Conservation (phyloP, 139 green algal species). For the Micractinium conductrix region DNA sequence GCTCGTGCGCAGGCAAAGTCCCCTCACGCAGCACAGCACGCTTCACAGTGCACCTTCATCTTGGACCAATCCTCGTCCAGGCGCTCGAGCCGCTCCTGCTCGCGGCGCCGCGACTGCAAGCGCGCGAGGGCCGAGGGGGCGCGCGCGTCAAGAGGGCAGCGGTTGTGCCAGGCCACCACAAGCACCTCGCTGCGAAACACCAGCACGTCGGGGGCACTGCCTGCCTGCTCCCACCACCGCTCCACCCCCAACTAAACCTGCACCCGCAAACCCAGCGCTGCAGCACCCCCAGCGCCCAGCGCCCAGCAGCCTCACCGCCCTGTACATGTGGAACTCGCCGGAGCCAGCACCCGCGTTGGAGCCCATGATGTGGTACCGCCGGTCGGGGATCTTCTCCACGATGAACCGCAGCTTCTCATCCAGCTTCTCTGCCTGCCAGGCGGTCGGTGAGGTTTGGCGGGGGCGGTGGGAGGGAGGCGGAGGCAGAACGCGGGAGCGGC, state of each 20-base stretch:
- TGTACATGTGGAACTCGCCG: slow-evolving; percentile 91
- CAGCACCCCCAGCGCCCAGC: background rate
- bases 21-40: too few relatives aligned
- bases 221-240: too few relatives aligned
- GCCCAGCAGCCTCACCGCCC: slow-evolving; percentile 35
- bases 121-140: too few relatives aligned
- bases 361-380: slow-evolving; percentile 80
- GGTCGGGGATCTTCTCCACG: slow-evolving; percentile 78
- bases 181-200: too few relatives aligned
- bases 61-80: slow-evolving; percentile 15
- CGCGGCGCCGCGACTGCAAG: slow-evolving; percentile 16
- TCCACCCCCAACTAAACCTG: too few relatives aligned
- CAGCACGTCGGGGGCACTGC: too few relatives aligned
- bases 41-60: slow-evolving; percentile 9
- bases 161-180: too few relatives aligned
- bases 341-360: slow-evolving; percentile 86
- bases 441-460: background rate
- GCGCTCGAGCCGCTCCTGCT: slow-evolving; percentile 28
- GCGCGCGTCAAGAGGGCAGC: too few relatives aligned
- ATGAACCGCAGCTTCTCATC: slow-evolving; percentile 89
- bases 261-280: background rate
- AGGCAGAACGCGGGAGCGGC: too few relatives aligned
- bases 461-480: too few relatives aligned
- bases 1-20: too few relatives aligned
- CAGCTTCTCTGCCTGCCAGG: slow-evolving; percentile 75